These are phyloP conservation scores for Mycena capillaripes DNA, from an alignment of 768 basidiomycete species.

Conservation along the genomic window DNA sequence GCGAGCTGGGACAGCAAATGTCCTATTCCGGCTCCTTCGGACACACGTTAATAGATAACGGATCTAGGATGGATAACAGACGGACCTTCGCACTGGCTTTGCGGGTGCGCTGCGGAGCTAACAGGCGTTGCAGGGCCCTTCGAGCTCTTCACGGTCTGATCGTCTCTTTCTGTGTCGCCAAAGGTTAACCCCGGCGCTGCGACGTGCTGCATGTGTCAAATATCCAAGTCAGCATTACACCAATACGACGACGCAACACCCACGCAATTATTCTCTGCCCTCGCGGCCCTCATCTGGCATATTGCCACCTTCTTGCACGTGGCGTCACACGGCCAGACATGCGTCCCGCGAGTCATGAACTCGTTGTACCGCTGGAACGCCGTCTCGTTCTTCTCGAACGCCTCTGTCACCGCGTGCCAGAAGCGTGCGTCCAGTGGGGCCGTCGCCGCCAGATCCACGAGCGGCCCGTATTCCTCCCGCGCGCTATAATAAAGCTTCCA, in stretches of 20 bases:
- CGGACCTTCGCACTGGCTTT: constrained; percentile 26
- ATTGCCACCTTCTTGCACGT: neutral
- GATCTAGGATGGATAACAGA: neutral
- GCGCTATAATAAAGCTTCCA: constrained; percentile 74
- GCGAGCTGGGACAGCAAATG: neutral
- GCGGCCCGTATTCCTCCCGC: constrained; percentile 63
- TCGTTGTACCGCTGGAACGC: constrained; percentile 62
- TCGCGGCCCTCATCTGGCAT: constrained; percentile 35
- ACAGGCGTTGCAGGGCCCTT: neutral
- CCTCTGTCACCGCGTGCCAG: constrained; percentile 74
- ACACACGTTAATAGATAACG: neutral
- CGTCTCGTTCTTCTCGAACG: constrained; percentile 60
- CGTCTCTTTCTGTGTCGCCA: constrained; percentile 32
- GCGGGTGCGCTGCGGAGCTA: neutral
- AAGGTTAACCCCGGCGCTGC: constrained; percentile 22
- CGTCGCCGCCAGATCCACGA: constrained; percentile 45
- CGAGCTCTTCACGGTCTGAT: neutral
- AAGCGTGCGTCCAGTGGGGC: constrained; percentile 64
- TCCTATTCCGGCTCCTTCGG: neutral
- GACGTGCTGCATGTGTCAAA: constrained; percentile 22
- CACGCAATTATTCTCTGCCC: constrained; percentile 61
- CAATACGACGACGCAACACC: constrained; percentile 13
- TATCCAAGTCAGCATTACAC: neutral
- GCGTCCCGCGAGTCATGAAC: constrained; percentile 56
- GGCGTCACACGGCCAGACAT: constrained; percentile 50